Percentiles rank a stretch among this genome's conserved stretches.
phyloP scores from a whole-genome alignment of 192 early-diverging fungal genomes.

The Chytriomyces confervae region DNA sequence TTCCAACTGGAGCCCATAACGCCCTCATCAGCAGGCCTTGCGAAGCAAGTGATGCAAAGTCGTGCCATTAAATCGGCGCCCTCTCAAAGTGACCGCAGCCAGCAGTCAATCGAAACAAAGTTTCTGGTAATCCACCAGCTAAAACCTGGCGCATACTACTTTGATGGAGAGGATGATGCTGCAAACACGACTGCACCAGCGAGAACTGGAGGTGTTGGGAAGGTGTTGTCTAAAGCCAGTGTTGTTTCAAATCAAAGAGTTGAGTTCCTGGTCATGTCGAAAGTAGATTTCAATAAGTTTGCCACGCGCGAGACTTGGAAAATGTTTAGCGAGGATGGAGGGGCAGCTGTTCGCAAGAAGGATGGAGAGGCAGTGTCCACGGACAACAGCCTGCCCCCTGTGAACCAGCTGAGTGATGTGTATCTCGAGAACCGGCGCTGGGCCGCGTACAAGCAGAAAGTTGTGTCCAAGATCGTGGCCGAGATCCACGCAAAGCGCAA shows the following conservation, averaged over 20 bases:
- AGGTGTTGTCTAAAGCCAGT: constrained; percentile 2
- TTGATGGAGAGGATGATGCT: constrained; percentile 26
- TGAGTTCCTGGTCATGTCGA: constrained; percentile 39
- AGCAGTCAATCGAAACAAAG: constrained; percentile 31
- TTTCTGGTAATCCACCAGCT: constrained; percentile 43
- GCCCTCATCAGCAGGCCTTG: too few relatives aligned
- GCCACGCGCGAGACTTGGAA: constrained; percentile 40
- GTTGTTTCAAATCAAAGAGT: constrained; percentile 35
- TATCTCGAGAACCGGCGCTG: constrained; percentile 37
- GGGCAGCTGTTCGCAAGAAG: neutral
- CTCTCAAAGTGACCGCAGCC: neutral
- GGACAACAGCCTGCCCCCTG: constrained; percentile 24
- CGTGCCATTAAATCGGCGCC: too few relatives aligned
- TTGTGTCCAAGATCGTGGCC: constrained; percentile 32
- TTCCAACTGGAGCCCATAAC: too few relatives aligned
- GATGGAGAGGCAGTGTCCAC: neutral
- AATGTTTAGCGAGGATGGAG: constrained; percentile 18
- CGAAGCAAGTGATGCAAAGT: too few relatives aligned
- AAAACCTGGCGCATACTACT: constrained; percentile 42
- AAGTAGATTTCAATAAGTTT: constrained; percentile 47
- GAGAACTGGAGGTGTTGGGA: constrained; percentile 8
- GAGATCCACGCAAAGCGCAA: constrained; percentile 1
- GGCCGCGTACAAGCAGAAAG: constrained; percentile 35
- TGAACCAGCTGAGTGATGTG: constrained; percentile 17
- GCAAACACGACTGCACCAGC: constrained; percentile 4